phyloP scores from a whole-genome alignment of 768 basidiomycete species.

The Boletus subcaerulescens region DNA sequence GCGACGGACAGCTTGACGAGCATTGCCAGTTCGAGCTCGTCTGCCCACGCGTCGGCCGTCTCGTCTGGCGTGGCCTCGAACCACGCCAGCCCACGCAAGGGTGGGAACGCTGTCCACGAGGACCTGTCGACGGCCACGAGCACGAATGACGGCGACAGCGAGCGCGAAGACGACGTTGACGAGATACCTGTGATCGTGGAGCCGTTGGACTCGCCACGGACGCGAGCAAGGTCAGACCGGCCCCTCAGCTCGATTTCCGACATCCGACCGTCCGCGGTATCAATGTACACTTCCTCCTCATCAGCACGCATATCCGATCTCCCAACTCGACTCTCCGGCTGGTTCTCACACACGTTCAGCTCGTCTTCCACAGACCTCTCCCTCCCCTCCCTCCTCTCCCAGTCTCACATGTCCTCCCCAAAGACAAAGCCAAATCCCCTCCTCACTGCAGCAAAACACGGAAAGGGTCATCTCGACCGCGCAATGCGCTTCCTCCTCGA shows the following conservation, averaged over 20 bases:
- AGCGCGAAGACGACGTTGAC: conserved; percentile 34
- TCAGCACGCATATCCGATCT: conserved; percentile 60
- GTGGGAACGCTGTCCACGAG: conserved; percentile 15
- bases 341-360: conserved; percentile 78
- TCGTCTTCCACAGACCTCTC: conserved; percentile 70
- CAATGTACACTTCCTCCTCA: conserved; percentile 47
- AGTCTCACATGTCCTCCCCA: conserved; percentile 41
- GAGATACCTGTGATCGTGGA: conserved; percentile 70
- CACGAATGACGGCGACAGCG: conserved; percentile 30
- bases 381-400: conserved; percentile 56
- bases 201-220: conserved; percentile 51
- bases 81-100: conserved; percentile 25
- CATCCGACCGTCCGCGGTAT: conserved; percentile 39
- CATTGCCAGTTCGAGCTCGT: conserved; percentile 43
- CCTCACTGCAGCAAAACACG: conserved; percentile 67
- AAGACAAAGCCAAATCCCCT: conserved; percentile 50
- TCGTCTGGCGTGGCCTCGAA: conserved; percentile 31
- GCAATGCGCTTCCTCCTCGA: conserved; percentile 90
- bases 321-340: conserved; percentile 72
- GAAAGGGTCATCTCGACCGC: conserved; percentile 76
- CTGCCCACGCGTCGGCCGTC: conserved; percentile 26
- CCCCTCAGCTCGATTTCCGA: conserved; percentile 46
- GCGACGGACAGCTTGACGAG: conserved; percentile 35
- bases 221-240: conserved; percentile 55
- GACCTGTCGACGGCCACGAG: conserved; percentile 15